Base-by-base conservation (phyloP, 1,284 basidiomycete species). In the Apiotrichum laibachii region DNA sequence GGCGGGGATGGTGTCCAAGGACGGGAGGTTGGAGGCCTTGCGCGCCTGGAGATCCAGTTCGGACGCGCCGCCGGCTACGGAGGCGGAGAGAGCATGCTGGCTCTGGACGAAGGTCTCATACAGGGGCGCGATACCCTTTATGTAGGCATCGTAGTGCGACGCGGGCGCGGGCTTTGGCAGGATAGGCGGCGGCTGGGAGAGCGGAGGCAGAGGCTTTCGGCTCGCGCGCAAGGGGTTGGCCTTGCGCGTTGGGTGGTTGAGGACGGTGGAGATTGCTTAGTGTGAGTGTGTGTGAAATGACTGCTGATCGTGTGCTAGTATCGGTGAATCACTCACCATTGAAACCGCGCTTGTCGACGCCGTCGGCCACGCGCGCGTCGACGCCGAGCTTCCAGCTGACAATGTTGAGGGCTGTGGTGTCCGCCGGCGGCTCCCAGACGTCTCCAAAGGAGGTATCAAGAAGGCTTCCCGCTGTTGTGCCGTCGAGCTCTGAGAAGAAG, bases 171-270 rank as follows among this genome's bases (percentile, higher is more conserved):
- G 72, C 70, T 88, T 90, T 48, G 90, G 84, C 47, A 87, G 83
- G 10, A 90, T 82, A 53, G 71, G 68, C 0, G 87, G 85, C 1
- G 86, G 84, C 5, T 84, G 81, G 5, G 87, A 84, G 18, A 76
- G 56, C 8, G 88, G 78, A 2, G 91, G 90, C 11, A 94, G 80
- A 0, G 86, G 78, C 11, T 90, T 78, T 16, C 79, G 87, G 68
- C 92, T 89, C 0, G 88, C 85, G 72, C 93, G 89, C 26, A 92
- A 87, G 11, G 92, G 90, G 37, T 88, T 89, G 52, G 88, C 87
- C 50, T 82, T 83, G 77, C 87, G 90, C 70, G 88, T 88, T 2
- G 92, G 92, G 70, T 88, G 91, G 69, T 91, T 92, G 56, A 94
- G 83, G 12, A 88, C 86, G 10, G 85, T 87, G 10, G 87, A 88